Conservation (phyloP, 1,284 basidiomycete species). For the Ceratobasidium sp. region DNA sequence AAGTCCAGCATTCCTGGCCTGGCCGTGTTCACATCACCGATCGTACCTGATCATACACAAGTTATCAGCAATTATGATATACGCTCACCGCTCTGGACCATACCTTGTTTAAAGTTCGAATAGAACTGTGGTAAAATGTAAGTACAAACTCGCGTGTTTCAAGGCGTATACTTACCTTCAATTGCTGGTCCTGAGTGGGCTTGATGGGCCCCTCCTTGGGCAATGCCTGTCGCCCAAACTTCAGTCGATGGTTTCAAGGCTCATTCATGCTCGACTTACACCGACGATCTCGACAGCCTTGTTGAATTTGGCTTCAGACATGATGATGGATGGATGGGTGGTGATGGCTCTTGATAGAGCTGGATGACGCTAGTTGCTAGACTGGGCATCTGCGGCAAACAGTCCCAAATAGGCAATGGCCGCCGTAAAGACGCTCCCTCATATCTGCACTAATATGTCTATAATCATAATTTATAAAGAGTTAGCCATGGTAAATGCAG, state of each 20-base stretch:
- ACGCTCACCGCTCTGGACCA: neutral
- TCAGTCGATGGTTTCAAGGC: neutral
- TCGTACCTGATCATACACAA: conserved; percentile 59
- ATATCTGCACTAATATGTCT: no score
- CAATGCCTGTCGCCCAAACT: conserved; percentile 64
- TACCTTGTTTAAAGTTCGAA: conserved; percentile 89
- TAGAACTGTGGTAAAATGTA: conserved; percentile 73
- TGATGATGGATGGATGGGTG: conserved; percentile 48
- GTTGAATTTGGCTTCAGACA: conserved; percentile 75
- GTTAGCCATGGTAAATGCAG: neutral
- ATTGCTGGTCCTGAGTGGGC: conserved; percentile 76
- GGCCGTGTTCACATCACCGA: conserved; percentile 71
- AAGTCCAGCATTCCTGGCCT: conserved; percentile 80
- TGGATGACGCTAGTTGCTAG: neutral
- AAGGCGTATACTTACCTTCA: conserved; percentile 59
- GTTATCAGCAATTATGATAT: neutral
- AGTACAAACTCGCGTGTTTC: neutral
- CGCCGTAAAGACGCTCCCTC: no score
- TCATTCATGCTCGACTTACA: conserved; percentile 29
- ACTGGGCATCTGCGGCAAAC: neutral
- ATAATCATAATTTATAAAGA: neutral
- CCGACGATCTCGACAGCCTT: conserved; percentile 75
- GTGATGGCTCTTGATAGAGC: neutral
- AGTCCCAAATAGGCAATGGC: conserved; percentile 2
- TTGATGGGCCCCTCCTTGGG: conserved; percentile 84